Evolutionary conservation across 1,139 yeast genomes (phyloP).

Genomic region (Geotrichum bryndzae): DNA sequence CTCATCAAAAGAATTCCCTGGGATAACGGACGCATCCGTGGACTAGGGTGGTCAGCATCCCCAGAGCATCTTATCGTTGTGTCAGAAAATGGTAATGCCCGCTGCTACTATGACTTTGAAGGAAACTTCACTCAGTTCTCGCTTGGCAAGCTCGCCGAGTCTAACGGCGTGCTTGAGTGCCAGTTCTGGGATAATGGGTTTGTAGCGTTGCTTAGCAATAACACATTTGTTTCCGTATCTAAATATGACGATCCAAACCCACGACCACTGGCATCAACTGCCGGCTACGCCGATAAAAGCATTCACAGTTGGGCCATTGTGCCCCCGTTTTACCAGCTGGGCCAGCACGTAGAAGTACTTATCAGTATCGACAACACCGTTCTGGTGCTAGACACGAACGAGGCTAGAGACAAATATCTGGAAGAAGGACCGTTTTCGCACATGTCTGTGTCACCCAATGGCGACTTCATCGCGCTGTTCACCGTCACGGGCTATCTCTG

Average conservation of each 20-base stretch:
- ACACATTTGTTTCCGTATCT: constrained; percentile 36
- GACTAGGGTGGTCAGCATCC: constrained; percentile 48
- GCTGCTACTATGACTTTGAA: constrained; percentile 64
- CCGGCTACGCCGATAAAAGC: constrained; percentile 14
- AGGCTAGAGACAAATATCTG: constrained; percentile 24
- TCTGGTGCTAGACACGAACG: constrained; percentile 27
- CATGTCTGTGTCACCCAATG: constrained; percentile 55
- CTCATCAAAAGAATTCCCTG: constrained; percentile 44
- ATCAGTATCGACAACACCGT: constrained; percentile 28
- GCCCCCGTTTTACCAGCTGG: constrained; percentile 31
- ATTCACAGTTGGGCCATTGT: constrained; percentile 34
- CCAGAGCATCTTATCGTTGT: constrained; percentile 60
- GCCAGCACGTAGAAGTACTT: constrained; percentile 33
- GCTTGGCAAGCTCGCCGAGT: constrained; percentile 38
- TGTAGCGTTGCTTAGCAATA: constrained; percentile 35
- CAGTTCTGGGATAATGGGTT: constrained; percentile 38
- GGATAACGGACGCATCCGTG: constrained; percentile 51
- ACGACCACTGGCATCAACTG: constrained; percentile 24
- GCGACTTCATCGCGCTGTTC: constrained; percentile 54
- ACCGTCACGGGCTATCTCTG: constrained; percentile 44
- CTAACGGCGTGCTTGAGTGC: constrained; percentile 37
- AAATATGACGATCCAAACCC: constrained; percentile 33
- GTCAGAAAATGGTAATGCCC: constrained; percentile 51
- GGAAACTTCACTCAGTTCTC: constrained; percentile 56
- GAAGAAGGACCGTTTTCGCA: constrained; percentile 56